Evolutionary conservation across 2,329 filamentous ascomycete species (phyloP).

Genomic region (Aspergillus sp.): DNA sequence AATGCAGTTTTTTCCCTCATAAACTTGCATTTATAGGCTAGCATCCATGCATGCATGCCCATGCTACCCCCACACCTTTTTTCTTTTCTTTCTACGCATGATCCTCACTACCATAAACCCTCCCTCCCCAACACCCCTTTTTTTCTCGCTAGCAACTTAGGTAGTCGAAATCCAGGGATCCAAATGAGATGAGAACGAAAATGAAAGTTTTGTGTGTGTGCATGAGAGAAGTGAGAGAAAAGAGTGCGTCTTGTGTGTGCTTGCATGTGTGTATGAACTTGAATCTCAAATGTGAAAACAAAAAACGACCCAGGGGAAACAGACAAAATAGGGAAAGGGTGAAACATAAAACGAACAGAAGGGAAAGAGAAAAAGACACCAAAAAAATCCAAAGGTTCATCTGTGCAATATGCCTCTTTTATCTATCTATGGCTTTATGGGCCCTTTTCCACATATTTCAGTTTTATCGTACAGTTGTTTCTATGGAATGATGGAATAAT

Average conservation of each 20-base stretch:
- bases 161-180: neutral
- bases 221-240: neutral
- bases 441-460: neutral
- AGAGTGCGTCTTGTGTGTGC: neutral
- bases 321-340: neutral
- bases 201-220: neutral
- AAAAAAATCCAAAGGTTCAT: neutral
- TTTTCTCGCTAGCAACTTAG: neutral
- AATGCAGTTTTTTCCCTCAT: constrained; percentile 4
- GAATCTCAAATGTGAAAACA: neutral
- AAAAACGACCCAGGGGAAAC: neutral
- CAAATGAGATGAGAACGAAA: neutral
- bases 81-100: neutral
- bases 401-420: neutral
- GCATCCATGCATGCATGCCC: neutral
- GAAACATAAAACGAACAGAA: neutral
- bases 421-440: neutral
- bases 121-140: neutral
- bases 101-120: too few species aligned
- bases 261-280: neutral
- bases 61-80: neutral
- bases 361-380: neutral
- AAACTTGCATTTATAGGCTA: too few species aligned
- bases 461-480: neutral
- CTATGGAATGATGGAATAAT: neutral